A percentile compares a stretch with the other conserved stretches of the same genome.
Conservation (phyloP, 106 monocot genomes). For the Allium fistulosum region DNA sequence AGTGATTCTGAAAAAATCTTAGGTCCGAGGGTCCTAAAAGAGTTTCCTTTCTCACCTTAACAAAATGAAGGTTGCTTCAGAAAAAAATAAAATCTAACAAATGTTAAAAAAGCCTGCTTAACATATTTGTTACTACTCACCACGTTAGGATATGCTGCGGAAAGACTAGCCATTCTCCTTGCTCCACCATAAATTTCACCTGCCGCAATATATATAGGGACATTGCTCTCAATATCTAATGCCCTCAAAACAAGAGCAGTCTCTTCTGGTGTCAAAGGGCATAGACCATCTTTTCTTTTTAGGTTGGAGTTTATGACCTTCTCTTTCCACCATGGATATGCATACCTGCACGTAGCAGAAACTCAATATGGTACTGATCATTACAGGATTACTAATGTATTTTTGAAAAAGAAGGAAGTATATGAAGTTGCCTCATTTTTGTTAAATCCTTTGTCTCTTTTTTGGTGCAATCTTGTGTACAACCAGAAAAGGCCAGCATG, state of each 20-base stretch:
- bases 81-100: too few relatives aligned
- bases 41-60: constrained; percentile 85
- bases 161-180: constrained; percentile 67
- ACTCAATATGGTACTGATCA: not conserved
- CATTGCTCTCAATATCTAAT: constrained; percentile 47
- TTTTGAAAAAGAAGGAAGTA: not conserved
- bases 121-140: constrained; percentile 20
- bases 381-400: not conserved
- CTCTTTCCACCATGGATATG: constrained; percentile 99
- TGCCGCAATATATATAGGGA: constrained; percentile 81
- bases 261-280: constrained; percentile 97
- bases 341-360: constrained; percentile 42
- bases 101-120: not conserved
- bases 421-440: constrained; percentile 57
- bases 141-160: constrained; percentile 69
- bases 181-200: constrained; percentile 91
- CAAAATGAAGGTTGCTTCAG: not conserved
- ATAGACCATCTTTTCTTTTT: constrained; percentile 84
- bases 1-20: constrained; percentile 79
- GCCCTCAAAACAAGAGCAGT: constrained; percentile 70
- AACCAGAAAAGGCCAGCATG: constrained; percentile 98
- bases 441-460: constrained; percentile 67
- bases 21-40: constrained; percentile 72
- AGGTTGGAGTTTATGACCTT: constrained; percentile 73
- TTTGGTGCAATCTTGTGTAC: constrained; percentile 72